Evolutionary conservation across 208 protist species (phyloP).

Genomic region (Trypanosomatidae sp.): DNA sequence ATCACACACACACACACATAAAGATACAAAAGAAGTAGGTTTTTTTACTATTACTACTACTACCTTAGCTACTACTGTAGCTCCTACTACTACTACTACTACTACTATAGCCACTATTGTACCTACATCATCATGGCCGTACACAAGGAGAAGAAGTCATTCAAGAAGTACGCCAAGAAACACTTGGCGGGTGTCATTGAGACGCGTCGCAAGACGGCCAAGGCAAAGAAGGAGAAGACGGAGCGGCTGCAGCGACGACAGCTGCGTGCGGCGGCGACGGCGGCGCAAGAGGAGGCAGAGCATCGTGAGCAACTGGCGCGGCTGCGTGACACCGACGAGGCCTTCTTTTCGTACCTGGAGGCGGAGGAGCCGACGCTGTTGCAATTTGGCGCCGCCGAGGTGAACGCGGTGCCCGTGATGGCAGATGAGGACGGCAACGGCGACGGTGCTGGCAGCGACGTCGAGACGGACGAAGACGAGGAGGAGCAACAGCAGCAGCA

Average conservation of each 20-base stretch:
- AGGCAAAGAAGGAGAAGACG: conserved; percentile 80
- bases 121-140: conserved; percentile 20
- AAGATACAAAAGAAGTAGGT: not conserved
- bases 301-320: conserved; percentile 80
- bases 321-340: conserved; percentile 81
- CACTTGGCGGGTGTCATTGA: conserved; percentile 82
- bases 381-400: conserved; percentile 73
- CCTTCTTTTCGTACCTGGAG: conserved; percentile 86
- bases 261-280: conserved; percentile 40
- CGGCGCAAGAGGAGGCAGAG: conserved; percentile 68
- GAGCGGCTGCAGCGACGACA: conserved; percentile 75
- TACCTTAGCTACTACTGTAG: too few relatives aligned
- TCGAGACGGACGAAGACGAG: conserved; percentile 64
- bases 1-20: too few relatives aligned
- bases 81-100: too few relatives aligned
- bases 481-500: conserved; percentile 14
- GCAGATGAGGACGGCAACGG: conserved; percentile 45
- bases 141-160: conserved; percentile 84
- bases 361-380: conserved; percentile 80
- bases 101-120: not conserved
- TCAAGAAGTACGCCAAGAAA: conserved; percentile 88
- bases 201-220: conserved; percentile 74
- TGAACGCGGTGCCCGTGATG: conserved; percentile 65
- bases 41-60: not conserved
- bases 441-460: conserved; percentile 35